A percentile compares a stretch with the other conserved stretches of the same genome.
phyloP scores from a whole-genome alignment of 805 yeast species.

The Lipomyces yamadae region DNA sequence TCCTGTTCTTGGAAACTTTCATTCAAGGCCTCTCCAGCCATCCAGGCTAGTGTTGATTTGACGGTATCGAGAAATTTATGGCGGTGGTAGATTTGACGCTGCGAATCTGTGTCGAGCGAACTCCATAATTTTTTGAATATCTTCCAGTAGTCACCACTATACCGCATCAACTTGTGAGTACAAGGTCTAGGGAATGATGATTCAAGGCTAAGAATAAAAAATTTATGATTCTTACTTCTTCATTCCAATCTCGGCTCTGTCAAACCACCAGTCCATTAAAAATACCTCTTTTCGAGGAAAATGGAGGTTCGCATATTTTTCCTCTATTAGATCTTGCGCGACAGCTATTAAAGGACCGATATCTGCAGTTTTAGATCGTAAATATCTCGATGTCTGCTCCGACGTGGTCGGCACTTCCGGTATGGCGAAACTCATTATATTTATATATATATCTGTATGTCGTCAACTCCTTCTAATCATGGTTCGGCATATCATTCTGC shows the following conservation, averaged over 20 bases:
- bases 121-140: constrained; percentile 23
- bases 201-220: neutral
- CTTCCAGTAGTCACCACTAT: constrained; percentile 26
- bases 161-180: neutral
- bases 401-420: constrained; percentile 27
- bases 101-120: neutral
- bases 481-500: neutral
- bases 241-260: constrained; percentile 49
- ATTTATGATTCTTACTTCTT: constrained; percentile 11
- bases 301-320: constrained; percentile 30
- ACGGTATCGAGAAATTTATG: constrained; percentile 26
- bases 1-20: neutral
- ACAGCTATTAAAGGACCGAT: constrained; percentile 35
- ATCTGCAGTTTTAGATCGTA: constrained; percentile 41
- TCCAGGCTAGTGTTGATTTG: neutral
- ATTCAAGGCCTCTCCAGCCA: neutral
- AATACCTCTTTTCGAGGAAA: constrained; percentile 45
- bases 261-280: constrained; percentile 48
- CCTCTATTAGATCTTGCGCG: constrained; percentile 38
- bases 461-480: neutral
- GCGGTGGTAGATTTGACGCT: constrained; percentile 20
- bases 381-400: constrained; percentile 43
- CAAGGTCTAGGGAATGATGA: neutral
- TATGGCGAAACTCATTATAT: constrained; percentile 1
- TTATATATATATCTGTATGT: neutral